Base-by-base conservation (phyloP, 139 green algal genomes). In the Chlorella sp. region DNA sequence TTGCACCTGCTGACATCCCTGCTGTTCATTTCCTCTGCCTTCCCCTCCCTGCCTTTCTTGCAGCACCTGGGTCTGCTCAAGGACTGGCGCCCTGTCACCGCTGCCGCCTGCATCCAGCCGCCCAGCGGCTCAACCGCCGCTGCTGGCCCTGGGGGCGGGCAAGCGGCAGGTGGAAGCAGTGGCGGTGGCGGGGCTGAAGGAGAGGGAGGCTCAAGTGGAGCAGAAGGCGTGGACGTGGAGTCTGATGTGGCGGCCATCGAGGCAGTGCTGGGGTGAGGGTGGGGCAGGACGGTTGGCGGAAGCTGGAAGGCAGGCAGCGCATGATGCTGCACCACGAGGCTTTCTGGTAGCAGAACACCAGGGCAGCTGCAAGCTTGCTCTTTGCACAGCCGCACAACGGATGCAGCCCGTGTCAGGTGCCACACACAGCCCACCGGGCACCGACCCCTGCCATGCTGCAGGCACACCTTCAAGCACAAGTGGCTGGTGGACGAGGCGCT, bases 401-500 rank as follows among this genome's bases (percentile, higher is more conserved):
- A n/a, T n/a, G n/a, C n/a, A n/a, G n/a, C n/a, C n/a, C n/a, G n/a
- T n/a, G n/a, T n/a, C n/a, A n/a, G n/a, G n/a, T n/a, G n/a, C n/a
- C n/a, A n/a, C n/a, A n/a, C n/a, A n/a, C n/a, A n/a, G n/a, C n/a
- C n/a, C n/a, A n/a, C n/a, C n/a, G n/a, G 26, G 28, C 26, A 69
- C 26, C 63, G 13, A 38, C 28, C 28, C 21, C 2, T 69, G 28
- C 63, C 6, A 1, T 3, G 2, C 25, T 25, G 28, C 72, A 86
- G 74, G 34, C 88, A 90, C 74, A 78, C 38, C 30, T 92, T 93
- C 41, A 26, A 32, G 32, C 34, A 81, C 51, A 32, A 30, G 23
- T 64, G 56, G 25, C 78, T 93, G 83, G 69, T 87, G 63, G 51
- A 75, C 7, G 89, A 93, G 74, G 89, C 89, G 71, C 81, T 90